Percentiles rank a stretch among this genome's conserved stretches.
Evolutionary conservation across 768 basidiomycete species (phyloP).

Genomic region (Xerocomus brunneocitrinus): DNA sequence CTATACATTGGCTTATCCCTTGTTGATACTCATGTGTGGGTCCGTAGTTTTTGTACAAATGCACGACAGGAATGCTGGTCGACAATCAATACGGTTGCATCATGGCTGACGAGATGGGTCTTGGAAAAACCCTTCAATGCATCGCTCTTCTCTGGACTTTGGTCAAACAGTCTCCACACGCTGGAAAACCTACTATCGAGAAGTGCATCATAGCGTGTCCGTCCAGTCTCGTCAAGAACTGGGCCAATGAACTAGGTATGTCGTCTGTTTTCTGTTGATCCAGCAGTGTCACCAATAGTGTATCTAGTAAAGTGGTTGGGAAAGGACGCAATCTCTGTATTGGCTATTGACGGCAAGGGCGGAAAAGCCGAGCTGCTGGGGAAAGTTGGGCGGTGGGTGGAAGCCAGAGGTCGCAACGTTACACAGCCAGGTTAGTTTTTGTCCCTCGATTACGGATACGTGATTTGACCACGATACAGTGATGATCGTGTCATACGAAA

Average conservation of each 20-base stretch:
- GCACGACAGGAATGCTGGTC: constrained; percentile 89
- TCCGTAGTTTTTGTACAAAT: constrained; percentile 86
- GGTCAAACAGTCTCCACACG: constrained; percentile 88
- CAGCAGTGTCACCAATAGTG: neutral
- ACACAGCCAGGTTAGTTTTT: constrained; percentile 73
- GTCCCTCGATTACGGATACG: neutral
- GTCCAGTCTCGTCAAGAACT: constrained; percentile 94
- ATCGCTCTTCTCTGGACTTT: constrained; percentile 94
- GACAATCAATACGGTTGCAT: constrained; percentile 93
- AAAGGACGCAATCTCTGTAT: constrained; percentile 68
- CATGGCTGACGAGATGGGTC: constrained; percentile 99
- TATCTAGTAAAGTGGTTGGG: constrained; percentile 91
- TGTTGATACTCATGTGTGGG: constrained; percentile 1
- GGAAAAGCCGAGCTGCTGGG: constrained; percentile 75
- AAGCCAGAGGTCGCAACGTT: constrained; percentile 82
- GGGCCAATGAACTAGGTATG: constrained; percentile 93
- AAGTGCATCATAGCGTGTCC: constrained; percentile 98
- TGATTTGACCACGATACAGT: constrained; percentile 43
- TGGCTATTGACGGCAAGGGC: constrained; percentile 92
- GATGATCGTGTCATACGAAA: constrained; percentile 99
- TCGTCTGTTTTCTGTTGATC: constrained; percentile 6
- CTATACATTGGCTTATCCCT: constrained; percentile 1
- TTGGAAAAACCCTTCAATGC: constrained; percentile 95
- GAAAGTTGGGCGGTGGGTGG: constrained; percentile 84
- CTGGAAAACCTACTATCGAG: constrained; percentile 85